Base-by-base conservation (phyloP, 2,329 filamentous ascomycete species). In the Aaosphaeria pasadenensis region DNA sequence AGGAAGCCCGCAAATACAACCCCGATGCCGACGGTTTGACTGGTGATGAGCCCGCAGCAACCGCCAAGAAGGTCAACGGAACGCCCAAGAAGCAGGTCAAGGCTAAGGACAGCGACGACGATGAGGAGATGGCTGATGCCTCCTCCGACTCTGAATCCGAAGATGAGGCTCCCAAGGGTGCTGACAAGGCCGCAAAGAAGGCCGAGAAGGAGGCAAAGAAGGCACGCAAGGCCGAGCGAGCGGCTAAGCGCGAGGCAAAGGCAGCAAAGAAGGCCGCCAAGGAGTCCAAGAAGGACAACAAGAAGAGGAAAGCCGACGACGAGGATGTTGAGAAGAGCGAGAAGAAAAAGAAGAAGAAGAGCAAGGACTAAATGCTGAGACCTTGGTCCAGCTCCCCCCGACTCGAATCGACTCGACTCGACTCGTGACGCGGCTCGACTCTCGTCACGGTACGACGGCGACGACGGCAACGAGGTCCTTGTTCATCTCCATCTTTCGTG, bases 1-100 rank as follows among this genome's bases (percentile, higher is more conserved):
- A 95, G 76, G 90, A 96, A 72, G 88, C 88, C 7, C 83, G 89
- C 67, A 94, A 92, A 74, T 99, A 99, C 80, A 97, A 97, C 72
- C 81, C 84, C 43, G 91, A 97, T 67, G 94, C 90, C 46, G 94
- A 99, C 72, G 92, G 91, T 54, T 76, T 96, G 44, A 78, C 78
- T 51, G 83, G 82, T 42, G 82, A 89, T 60, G 86, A 87, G 58
- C 79, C 82, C 11, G 80, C 85, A 36, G 79, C 77, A 11, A 74
- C 75, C 68, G 78, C 76, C 73, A 75, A 73, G 60, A 80, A 75
- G 72, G 70, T 71, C 52, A 75, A 76, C 52, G 72, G 64, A 33
- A 59, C 54, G 66, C 72, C 51, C 29, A 67, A 68, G 33, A 24
- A 24, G 60, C 68, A 67, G 56, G 65, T 59, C 7, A 36, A 36